These are phyloP conservation scores for Arxiozyma telluris DNA, from an alignment of 1,139 yeast genomes.

Conservation along the genomic window DNA sequence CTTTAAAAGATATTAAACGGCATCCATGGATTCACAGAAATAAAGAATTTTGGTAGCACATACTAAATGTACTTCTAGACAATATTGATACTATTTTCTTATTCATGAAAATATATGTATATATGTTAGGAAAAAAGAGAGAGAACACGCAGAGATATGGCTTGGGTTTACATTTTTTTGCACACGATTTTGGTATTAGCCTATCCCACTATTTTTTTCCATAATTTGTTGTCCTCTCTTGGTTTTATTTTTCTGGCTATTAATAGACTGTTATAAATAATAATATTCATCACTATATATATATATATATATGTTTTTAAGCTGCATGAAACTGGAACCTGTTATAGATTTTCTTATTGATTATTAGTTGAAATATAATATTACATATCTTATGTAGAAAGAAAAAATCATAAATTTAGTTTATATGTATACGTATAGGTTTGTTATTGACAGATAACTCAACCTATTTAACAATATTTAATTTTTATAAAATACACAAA, in stretches of 20 bases:
- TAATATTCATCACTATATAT: not conserved
- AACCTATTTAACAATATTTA: too few species aligned
- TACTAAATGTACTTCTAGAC: not conserved
- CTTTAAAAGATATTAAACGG: conserved; percentile 48
- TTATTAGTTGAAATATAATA: too few species aligned
- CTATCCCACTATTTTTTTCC: too few species aligned
- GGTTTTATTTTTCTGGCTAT: not conserved
- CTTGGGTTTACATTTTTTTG: too few species aligned
- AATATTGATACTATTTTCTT: not conserved
- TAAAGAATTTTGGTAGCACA: conserved; percentile 39
- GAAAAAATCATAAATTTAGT: too few species aligned
- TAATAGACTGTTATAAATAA: not conserved
- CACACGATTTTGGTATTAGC: too few species aligned
- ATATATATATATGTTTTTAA: too few species aligned
- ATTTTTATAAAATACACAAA: too few species aligned
- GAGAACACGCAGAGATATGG: not conserved
- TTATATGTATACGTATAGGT: too few species aligned
- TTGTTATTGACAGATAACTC: not conserved
- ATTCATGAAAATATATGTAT: not conserved
- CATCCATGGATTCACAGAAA: conserved; percentile 83
- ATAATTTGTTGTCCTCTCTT: not conserved
- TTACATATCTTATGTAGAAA: not conserved
- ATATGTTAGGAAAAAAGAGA: not conserved
- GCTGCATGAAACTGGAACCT: not conserved
- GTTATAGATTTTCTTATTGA: too few species aligned